phyloP scores from a whole-genome alignment of 2,329 filamentous ascomycete species.

The Aspergillus aculeatus region DNA sequence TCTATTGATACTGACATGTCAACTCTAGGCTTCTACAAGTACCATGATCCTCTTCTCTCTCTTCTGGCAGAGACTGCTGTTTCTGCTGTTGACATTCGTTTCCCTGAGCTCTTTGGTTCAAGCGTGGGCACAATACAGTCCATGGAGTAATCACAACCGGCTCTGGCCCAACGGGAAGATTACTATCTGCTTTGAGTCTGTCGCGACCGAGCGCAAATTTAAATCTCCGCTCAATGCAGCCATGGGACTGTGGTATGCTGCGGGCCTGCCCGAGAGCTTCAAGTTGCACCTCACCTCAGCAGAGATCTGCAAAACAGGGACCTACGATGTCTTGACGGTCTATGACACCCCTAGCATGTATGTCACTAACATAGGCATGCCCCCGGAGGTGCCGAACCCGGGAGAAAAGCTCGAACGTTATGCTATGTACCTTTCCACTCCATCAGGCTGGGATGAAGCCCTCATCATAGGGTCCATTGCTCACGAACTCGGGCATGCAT shows the following conservation, averaged over 20 bases:
- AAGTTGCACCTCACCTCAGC: not conserved
- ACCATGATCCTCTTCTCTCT: not conserved
- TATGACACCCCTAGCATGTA: not conserved
- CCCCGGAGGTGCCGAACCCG: not conserved
- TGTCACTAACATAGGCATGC: not conserved
- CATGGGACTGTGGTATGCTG: slow-evolving; percentile 11
- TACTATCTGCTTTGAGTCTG: not conserved
- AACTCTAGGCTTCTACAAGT: not conserved
- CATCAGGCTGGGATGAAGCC: not conserved
- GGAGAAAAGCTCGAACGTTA: no score
- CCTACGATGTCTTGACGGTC: not conserved
- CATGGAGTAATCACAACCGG: not conserved
- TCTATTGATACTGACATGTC: no score
- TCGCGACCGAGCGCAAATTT: not conserved
- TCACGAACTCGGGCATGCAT: slow-evolving; percentile 15
- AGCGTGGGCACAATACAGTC: not conserved
- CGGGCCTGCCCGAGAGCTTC: slow-evolving; percentile 6
- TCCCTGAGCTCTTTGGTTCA: not conserved
- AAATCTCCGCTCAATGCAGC: not conserved
- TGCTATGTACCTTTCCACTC: not conserved
- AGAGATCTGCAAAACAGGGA: not conserved
- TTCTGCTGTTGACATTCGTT: not conserved
- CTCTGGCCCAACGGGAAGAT: slow-evolving; percentile 5
- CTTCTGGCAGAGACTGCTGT: not conserved
- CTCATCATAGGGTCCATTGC: not conserved